phyloP scores from a whole-genome alignment of 1,284 basidiomycete genomes.

The Cryptococcus depauperatus region DNA sequence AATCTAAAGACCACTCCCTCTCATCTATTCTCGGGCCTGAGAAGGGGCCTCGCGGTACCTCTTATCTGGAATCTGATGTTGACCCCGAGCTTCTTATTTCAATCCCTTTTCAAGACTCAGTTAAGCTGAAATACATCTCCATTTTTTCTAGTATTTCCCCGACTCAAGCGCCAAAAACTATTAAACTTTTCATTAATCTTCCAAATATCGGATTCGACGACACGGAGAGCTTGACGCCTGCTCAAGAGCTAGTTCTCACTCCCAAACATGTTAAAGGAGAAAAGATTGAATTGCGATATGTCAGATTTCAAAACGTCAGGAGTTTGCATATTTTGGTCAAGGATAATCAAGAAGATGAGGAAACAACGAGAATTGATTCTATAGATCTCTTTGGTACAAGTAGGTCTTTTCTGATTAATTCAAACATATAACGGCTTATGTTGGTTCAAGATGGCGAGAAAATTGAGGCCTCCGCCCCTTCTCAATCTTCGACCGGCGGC shows the following conservation, averaged over 20 bases:
- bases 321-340: constrained; percentile 68
- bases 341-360: constrained; percentile 64
- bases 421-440: neutral
- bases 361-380: constrained; percentile 67
- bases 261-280: constrained; percentile 50
- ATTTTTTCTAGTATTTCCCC: constrained; percentile 51
- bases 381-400: constrained; percentile 60
- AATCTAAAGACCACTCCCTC: constrained; percentile 55
- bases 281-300: constrained; percentile 58
- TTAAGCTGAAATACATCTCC: constrained; percentile 62
- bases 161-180: constrained; percentile 55
- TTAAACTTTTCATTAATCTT: constrained; percentile 59
- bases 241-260: constrained; percentile 44
- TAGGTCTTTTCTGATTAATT: constrained; percentile 7
- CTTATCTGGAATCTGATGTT: constrained; percentile 64
- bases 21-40: constrained; percentile 54
- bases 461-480: neutral
- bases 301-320: constrained; percentile 69
- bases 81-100: constrained; percentile 66
- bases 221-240: constrained; percentile 37
- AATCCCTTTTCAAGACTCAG: constrained; percentile 68
- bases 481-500: neutral
- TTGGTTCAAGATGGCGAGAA: neutral
- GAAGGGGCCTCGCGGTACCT: constrained; percentile 48
- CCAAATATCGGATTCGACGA: constrained; percentile 58